Base-by-base conservation (phyloP, 805 yeast species). In the Candida andamanensis region DNA sequence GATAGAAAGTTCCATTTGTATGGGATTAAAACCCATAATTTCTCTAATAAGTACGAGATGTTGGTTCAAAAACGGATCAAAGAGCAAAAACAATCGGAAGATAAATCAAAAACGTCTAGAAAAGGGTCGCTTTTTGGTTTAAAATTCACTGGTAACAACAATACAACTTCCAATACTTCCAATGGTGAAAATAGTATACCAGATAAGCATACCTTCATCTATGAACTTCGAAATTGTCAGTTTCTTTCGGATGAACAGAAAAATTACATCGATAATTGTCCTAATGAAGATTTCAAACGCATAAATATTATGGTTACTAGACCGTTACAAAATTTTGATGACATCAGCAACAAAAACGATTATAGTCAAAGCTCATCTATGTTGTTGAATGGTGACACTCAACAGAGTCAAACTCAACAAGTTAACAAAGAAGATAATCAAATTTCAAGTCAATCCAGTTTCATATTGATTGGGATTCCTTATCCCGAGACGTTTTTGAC, bases 381-480 rank as follows among this genome's bases (percentile, higher is more conserved):
- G 47, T 41, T 63, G 10, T 44, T 61, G 23, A 44, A 35, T 25
- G 28, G 26, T 17, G 41, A 33, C 12, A 34, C 23, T 17, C 26
- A 27, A 3, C 24, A 10, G 5, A 31, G 24, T 6, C 42, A 36
- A 12, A 55, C 52, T 9, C 41, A 28, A 15, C 17, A 12, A 6
- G 22, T 17, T 17, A 17, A 17, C 2, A 28, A 24, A 18, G 52
- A 47, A 31, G 60, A 56, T 3, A 47, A 55, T 1, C 42, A 58
- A 2, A 32, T 41, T 6, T 45, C 57, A 7, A 32, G 56, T 1
- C 48, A 53, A 5, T 56, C 64, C 2, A 50, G 58, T 30, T 53
- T 56, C 14, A 57, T 65, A 4, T 46, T 64, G 7, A 54, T 64
- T 5, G 71, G 71, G 0, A 65, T 64, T 11, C 69, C 70, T 1